Evolutionary conservation across 495 filamentous ascomycete species (phyloP).

Genomic region (Pseudomonodictys pantanalensis): DNA sequence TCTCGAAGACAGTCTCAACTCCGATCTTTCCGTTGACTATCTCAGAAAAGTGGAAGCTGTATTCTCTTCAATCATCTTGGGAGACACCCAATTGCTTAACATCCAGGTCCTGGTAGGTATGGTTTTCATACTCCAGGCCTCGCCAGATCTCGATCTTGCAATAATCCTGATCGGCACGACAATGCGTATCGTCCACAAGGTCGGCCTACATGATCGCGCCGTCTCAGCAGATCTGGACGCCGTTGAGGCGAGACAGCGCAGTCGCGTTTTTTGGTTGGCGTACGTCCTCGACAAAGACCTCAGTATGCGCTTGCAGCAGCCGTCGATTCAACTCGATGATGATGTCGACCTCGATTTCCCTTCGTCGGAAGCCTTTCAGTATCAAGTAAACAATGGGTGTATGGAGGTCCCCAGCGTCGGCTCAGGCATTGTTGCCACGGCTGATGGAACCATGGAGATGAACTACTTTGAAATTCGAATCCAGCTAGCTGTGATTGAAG

Average conservation of each 20-base stretch:
- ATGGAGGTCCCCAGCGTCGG: constrained; percentile 1
- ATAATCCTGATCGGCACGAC: constrained; percentile 16
- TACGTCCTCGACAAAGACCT: constrained; percentile 30
- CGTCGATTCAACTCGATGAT: constrained; percentile 17
- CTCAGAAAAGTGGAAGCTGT: constrained; percentile 15
- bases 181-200: constrained; percentile 15
- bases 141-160: constrained; percentile 13
- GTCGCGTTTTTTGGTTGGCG: constrained; percentile 23
- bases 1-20: neutral
- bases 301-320: constrained; percentile 22
- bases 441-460: constrained; percentile 15
- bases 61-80: constrained; percentile 7
- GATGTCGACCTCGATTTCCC: constrained; percentile 24
- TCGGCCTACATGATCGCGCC: constrained; percentile 16
- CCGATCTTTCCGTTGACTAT: constrained; percentile 3
- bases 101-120: constrained; percentile 29
- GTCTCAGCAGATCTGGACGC: constrained; percentile 7
- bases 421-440: constrained; percentile 13
- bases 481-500: constrained; percentile 17
- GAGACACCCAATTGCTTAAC: constrained; percentile 15
- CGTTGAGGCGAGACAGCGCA: constrained; percentile 12
- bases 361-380: constrained; percentile 8
- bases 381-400: neutral
- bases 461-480: constrained; percentile 23
- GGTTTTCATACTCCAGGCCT: constrained; percentile 23